A percentile compares a stretch with the other conserved stretches of the same genome.
These are phyloP conservation scores for Avena atlantica DNA, from an alignment of 176 grass and related monocot species.

Conservation along the genomic window DNA sequence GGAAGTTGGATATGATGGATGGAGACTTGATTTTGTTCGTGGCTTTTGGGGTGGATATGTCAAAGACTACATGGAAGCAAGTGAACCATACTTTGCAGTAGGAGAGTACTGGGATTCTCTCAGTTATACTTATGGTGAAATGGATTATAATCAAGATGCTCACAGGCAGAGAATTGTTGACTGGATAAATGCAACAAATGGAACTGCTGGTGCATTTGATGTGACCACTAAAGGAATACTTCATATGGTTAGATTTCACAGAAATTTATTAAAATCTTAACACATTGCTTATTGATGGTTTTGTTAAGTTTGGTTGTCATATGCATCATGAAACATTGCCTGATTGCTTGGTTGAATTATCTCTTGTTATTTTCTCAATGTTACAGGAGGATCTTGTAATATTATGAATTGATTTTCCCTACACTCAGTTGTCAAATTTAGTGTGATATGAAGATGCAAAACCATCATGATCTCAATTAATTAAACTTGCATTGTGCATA, in stretches of 20 bases:
- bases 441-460: conserved; percentile 1
- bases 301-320: background rate
- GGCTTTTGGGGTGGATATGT: conserved; percentile 99
- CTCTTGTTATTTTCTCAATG: background rate
- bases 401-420: conserved; percentile 13
- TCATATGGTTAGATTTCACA: conserved; percentile 71
- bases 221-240: conserved; percentile 99
- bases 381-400: conserved; percentile 1
- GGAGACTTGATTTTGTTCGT: conserved; percentile 97
- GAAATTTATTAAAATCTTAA: conserved; percentile 11
- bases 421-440: background rate
- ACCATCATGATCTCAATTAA: background rate
- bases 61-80: conserved; percentile 94
- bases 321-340: conserved; percentile 8
- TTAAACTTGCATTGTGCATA: conserved; percentile 36
- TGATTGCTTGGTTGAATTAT: conserved; percentile 15
- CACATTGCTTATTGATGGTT: background rate
- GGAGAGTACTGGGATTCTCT: conserved; percentile 99
- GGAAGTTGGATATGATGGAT: conserved; percentile 97
- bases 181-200: conserved; percentile 96
- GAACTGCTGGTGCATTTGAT: conserved; percentile 93
- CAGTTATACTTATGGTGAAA: conserved; percentile 96
- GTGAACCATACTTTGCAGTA: conserved; percentile 85
- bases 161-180: conserved; percentile 99
- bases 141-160: conserved; percentile 98